A percentile compares a stretch with the other conserved stretches of the same genome.
Conservation (phyloP, 108 stramenopile genomes). For the Cyclotella cryptica region DNA sequence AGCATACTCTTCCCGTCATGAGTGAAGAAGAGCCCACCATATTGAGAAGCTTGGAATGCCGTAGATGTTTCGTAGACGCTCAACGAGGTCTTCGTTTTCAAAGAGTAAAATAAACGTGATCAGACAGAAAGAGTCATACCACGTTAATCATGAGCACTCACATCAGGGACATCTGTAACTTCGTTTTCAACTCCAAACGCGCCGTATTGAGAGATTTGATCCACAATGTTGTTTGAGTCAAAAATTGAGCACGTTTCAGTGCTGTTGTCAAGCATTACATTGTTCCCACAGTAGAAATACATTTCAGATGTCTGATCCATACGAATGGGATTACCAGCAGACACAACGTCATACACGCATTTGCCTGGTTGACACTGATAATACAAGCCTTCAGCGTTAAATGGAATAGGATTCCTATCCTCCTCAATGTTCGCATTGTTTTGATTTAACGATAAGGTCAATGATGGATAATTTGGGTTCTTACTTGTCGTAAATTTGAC, state of each 20-base stretch:
- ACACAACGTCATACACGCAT: slow-evolving; percentile 50
- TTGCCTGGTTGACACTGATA: slow-evolving; percentile 73
- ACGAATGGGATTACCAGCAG: background rate
- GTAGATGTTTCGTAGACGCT: slow-evolving; percentile 36
- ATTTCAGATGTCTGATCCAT: slow-evolving; percentile 50
- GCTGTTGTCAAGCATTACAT: slow-evolving; percentile 15
- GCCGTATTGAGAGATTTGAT: slow-evolving; percentile 47
- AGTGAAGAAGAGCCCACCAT: slow-evolving; percentile 69
- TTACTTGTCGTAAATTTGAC: slow-evolving; percentile 45
- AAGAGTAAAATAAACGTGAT: background rate
- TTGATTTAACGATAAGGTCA: slow-evolving; percentile 58
- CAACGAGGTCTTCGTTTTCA: slow-evolving; percentile 29
- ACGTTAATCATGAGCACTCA: background rate
- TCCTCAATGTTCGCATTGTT: slow-evolving; percentile 61
- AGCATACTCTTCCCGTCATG: slow-evolving; percentile 51
- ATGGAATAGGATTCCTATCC: slow-evolving; percentile 78
- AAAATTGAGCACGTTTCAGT: slow-evolving; percentile 40
- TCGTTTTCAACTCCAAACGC: slow-evolving; percentile 35
- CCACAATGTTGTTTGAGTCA: slow-evolving; percentile 44
- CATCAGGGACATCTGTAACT: slow-evolving; percentile 27
- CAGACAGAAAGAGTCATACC: background rate
- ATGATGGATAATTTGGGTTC: slow-evolving; percentile 48
- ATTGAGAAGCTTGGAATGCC: slow-evolving; percentile 55
- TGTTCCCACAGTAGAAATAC: slow-evolving; percentile 67
- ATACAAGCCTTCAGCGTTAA: slow-evolving; percentile 46